Evolutionary conservation across 345 rosid species (phyloP).

Genomic region (Acer saccharum): DNA sequence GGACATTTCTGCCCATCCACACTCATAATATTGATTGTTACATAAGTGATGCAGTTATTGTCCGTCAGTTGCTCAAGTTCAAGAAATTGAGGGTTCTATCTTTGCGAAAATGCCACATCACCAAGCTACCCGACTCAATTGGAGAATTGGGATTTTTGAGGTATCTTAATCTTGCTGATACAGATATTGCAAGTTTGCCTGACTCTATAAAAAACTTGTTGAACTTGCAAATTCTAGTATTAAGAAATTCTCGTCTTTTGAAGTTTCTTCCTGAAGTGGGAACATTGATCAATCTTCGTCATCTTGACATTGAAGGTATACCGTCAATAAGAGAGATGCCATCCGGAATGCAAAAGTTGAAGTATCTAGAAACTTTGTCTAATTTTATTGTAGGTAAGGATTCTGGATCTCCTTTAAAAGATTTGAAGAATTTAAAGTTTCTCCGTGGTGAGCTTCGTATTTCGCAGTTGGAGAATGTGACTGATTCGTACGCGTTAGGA

Average conservation of each 20-base stretch:
- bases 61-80: background rate
- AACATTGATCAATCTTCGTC: background rate
- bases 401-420: background rate
- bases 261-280: background rate
- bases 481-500: background rate
- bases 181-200: background rate
- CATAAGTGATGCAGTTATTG: background rate
- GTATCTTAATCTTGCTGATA: slow-evolving; percentile 15
- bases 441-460: background rate
- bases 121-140: background rate
- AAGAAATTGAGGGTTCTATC: background rate
- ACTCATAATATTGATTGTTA: background rate
- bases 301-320: slow-evolving; percentile 13
- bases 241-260: background rate
- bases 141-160: slow-evolving; percentile 3
- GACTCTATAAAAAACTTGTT: background rate
- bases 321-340: background rate
- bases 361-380: background rate
- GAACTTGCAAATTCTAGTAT: background rate
- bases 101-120: background rate
- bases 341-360: background rate
- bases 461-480: background rate
- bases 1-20: background rate
- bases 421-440: background rate
- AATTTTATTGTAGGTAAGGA: background rate